Percentiles rank a stretch among this genome's conserved stretches.
Conservation (phyloP, 306 rosid genomes). For the Cercis canadensis region DNA sequence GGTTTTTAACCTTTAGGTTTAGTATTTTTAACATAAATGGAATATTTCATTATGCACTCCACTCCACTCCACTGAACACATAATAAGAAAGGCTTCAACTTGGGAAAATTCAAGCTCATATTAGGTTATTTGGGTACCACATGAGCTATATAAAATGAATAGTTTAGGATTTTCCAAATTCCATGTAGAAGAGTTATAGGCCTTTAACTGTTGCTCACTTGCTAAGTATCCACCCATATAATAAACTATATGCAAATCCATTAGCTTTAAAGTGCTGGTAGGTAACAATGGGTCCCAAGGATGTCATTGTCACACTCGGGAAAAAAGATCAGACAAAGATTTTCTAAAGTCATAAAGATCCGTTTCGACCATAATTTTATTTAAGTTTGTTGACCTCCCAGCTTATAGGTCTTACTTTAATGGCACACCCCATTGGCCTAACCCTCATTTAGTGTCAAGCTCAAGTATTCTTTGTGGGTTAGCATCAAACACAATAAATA, state of each 20-base stretch:
- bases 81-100: too few species aligned
- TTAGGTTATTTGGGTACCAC: too few species aligned
- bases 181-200: too few species aligned
- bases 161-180: too few species aligned
- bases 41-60: too few species aligned
- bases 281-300: constrained; percentile 47
- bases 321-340: constrained; percentile 51
- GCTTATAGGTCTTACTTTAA: neutral
- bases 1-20: neutral
- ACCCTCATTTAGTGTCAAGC: constrained; percentile 3
- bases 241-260: constrained; percentile 18
- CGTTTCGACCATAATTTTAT: constrained; percentile 14
- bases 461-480: too few species aligned
- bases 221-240: neutral
- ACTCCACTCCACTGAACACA: too few species aligned
- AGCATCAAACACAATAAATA: too few species aligned
- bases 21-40: neutral
- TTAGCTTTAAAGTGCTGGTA: constrained; percentile 41
- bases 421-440: constrained; percentile 27
- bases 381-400: constrained; percentile 39
- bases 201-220: constrained; percentile 17
- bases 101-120: too few species aligned
- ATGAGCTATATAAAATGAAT: too few species aligned
- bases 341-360: constrained; percentile 47
- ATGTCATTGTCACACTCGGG: constrained; percentile 37